phyloP scores from a whole-genome alignment of 1,284 basidiomycete species.

The Kalmanozyma brasiliensis region DNA sequence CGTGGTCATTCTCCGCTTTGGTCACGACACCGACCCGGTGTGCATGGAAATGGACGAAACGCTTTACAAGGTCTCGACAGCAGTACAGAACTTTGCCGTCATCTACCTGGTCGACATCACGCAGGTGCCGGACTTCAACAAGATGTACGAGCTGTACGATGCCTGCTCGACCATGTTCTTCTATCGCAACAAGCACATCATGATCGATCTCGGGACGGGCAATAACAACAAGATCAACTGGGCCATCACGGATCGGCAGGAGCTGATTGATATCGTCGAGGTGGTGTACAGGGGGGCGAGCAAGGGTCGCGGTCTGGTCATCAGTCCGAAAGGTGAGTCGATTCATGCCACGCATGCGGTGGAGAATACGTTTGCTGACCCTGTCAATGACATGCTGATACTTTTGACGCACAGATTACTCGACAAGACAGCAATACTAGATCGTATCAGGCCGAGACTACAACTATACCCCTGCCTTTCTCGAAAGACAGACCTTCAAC shows the following conservation, averaged over 20 bases:
- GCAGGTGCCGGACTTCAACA: slow-evolving; percentile 98
- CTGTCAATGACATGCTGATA: not conserved
- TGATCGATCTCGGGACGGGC: slow-evolving; percentile 99
- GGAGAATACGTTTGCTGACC: not conserved
- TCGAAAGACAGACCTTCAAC: not conserved
- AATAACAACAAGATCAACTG: slow-evolving; percentile 95
- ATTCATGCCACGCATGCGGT: not conserved
- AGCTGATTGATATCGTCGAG: slow-evolving; percentile 94
- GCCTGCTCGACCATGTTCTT: slow-evolving; percentile 61
- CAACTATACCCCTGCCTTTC: slow-evolving; percentile 18
- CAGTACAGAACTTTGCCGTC: slow-evolving; percentile 97
- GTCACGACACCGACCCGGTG: slow-evolving; percentile 85
- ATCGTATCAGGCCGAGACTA: not conserved
- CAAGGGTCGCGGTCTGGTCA: slow-evolving; percentile 96
- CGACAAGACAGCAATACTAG: slow-evolving; percentile 59
- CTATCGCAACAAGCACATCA: slow-evolving; percentile 92
- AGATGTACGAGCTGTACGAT: slow-evolving; percentile 72
- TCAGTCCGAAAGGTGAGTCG: slow-evolving; percentile 87
- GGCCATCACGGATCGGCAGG: slow-evolving; percentile 67
- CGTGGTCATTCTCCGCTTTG: slow-evolving; percentile 93
- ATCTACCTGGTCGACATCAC: slow-evolving; percentile 96
- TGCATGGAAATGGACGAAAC: slow-evolving; percentile 99
- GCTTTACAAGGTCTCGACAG: slow-evolving; percentile 88
- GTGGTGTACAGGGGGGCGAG: slow-evolving; percentile 97
- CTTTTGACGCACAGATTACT: slow-evolving; percentile 45